These are phyloP conservation scores for Tetrahymena borealis DNA, from an alignment of 73 alveolate genomes.

Conservation along the genomic window DNA sequence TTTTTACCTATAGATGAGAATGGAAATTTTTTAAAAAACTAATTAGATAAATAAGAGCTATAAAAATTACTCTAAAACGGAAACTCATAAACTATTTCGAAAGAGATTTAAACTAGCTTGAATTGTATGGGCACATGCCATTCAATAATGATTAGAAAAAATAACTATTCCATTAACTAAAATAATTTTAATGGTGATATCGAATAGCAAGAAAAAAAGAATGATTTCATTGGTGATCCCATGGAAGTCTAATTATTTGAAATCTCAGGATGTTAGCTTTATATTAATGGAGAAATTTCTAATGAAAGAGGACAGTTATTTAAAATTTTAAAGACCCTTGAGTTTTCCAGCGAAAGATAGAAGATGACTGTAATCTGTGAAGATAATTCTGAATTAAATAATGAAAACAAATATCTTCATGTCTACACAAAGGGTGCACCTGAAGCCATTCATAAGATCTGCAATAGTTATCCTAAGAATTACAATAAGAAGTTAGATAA, in stretches of 20 bases:
- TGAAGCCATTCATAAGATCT: constrained; percentile 70
- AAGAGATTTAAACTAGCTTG: not conserved
- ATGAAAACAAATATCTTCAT: constrained; percentile 10
- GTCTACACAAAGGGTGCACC: constrained; percentile 87
- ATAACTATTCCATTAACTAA: not conserved
- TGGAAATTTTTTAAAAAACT: not conserved
- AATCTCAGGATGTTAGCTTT: constrained; percentile 10
- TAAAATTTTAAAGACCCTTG: constrained; percentile 49
- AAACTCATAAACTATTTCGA: not conserved
- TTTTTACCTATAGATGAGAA: constrained; percentile 6
- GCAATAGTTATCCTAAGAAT: constrained; percentile 33
- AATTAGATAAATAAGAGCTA: not conserved
- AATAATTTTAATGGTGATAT: too few relatives aligned
- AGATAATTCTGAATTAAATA: not conserved
- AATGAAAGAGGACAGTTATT: not conserved
- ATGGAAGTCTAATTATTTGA: constrained; percentile 77
- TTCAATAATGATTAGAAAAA: not conserved
- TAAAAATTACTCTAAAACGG: not conserved
- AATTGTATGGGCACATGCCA: constrained; percentile 22
- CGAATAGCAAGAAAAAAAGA: not conserved
- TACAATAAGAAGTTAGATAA: constrained; percentile 60
- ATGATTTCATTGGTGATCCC: constrained; percentile 74
- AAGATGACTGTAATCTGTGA: constrained; percentile 53
- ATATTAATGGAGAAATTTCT: not conserved
- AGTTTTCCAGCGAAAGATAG: constrained; percentile 46